phyloP scores from a whole-genome alignment of 768 basidiomycete genomes.

The Pleurotus tuoliensis region DNA sequence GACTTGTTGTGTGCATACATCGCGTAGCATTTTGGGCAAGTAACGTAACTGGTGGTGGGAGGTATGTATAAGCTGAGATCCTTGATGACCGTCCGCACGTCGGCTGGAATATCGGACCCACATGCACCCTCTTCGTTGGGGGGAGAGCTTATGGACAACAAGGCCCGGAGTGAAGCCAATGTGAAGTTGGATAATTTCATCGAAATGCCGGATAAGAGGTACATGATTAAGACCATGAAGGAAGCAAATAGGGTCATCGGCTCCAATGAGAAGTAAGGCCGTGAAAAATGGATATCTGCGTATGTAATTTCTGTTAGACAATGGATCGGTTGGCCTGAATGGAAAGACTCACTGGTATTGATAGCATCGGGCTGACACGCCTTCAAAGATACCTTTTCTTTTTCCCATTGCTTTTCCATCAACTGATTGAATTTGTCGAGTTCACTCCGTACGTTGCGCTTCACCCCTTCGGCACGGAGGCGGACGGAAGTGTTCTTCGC shows the following conservation, averaged over 20 bases:
- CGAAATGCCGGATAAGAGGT: constrained; percentile 10
- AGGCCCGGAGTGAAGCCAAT: not conserved
- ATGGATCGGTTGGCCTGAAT: not conserved
- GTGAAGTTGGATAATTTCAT: constrained; percentile 1
- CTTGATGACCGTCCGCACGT: constrained; percentile 16
- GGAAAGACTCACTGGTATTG: not conserved
- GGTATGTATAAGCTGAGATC: constrained; percentile 15
- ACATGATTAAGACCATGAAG: constrained; percentile 6
- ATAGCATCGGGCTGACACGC: not conserved
- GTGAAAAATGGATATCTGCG: not conserved
- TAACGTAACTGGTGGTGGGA: constrained; percentile 14
- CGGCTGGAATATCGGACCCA: constrained; percentile 10
- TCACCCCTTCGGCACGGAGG: too few species aligned
- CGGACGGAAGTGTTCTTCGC: too few species aligned
- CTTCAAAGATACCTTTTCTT: not conserved
- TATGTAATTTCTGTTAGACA: not conserved
- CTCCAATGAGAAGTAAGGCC: not conserved
- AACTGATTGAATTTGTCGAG: not conserved
- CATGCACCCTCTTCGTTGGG: not conserved
- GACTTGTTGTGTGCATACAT: constrained; percentile 13
- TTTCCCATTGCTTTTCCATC: constrained; percentile 3
- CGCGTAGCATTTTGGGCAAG: constrained; percentile 23
- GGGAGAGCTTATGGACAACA: not conserved
- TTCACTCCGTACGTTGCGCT: not conserved
- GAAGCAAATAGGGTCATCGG: constrained; percentile 6